These are phyloP conservation scores for Metroxylon sagu DNA, from an alignment of 176 grass and related monocot species.

Conservation along the genomic window DNA sequence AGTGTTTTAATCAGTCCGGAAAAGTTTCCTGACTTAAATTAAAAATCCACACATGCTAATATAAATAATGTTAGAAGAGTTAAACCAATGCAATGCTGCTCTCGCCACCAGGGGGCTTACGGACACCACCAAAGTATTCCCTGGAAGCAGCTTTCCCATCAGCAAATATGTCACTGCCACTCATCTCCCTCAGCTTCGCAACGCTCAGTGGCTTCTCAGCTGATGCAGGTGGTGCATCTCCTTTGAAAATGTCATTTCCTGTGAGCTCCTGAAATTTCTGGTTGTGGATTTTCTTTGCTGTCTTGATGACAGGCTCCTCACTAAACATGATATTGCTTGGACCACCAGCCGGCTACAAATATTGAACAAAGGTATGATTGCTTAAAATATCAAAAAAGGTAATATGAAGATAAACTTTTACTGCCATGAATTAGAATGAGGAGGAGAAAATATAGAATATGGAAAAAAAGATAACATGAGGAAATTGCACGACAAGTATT, in stretches of 20 bases:
- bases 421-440: no score
- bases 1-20: no score
- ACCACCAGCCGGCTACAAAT: slow-evolving; percentile 55
- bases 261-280: slow-evolving; percentile 82
- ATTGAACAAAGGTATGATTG: no score
- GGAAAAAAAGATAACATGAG: no score
- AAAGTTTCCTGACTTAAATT: no score
- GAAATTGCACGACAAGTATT: no score
- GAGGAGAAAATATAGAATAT: no score
- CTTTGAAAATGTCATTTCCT: slow-evolving; percentile 74
- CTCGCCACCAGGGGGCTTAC: slow-evolving; percentile 68
- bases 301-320: slow-evolving; percentile 50
- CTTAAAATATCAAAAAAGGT: no score
- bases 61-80: not conserved
- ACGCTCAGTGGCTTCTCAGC: slow-evolving; percentile 52
- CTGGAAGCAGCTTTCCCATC: slow-evolving; percentile 49
- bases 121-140: slow-evolving; percentile 59
- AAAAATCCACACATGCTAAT: no score
- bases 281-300: slow-evolving; percentile 66
- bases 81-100: slow-evolving; percentile 72
- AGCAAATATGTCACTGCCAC: slow-evolving; percentile 58
- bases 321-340: slow-evolving; percentile 59
- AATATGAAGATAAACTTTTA: no score
- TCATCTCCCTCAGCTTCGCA: slow-evolving; percentile 70
- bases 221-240: slow-evolving; percentile 25